phyloP scores from a whole-genome alignment of 106 monocot genomes.

The Amphibolis antarctica region DNA sequence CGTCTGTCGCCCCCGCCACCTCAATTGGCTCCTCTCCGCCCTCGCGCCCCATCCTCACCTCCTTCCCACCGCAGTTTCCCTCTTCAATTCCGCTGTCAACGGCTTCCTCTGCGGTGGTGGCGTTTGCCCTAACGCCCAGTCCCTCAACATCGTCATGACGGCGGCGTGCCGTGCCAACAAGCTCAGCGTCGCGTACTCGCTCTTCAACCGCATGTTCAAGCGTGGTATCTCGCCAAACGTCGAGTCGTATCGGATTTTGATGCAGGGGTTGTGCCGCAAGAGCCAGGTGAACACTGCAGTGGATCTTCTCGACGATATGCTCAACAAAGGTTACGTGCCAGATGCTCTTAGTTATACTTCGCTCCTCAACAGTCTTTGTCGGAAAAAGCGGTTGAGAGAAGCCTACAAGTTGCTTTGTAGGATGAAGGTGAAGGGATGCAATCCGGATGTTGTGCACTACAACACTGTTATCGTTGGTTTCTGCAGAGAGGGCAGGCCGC shows the following conservation, averaged over 20 bases:
- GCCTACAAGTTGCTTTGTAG: slow-evolving; percentile 77
- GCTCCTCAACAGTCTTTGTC: slow-evolving; percentile 70
- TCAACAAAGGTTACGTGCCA: slow-evolving; percentile 50
- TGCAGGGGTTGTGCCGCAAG: slow-evolving; percentile 62
- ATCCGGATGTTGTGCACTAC: slow-evolving; percentile 71
- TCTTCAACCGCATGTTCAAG: slow-evolving; percentile 48
- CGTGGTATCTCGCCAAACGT: slow-evolving; percentile 32
- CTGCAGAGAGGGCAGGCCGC: slow-evolving; percentile 53
- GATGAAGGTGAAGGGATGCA: slow-evolving; percentile 70
- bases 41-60: slow-evolving; percentile 16
- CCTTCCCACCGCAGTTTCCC: slow-evolving; percentile 16
- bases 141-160: slow-evolving; percentile 47
- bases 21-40: slow-evolving; percentile 26
- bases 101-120: slow-evolving; percentile 1
- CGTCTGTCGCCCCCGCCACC: slow-evolving; percentile 17
- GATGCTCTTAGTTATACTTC: slow-evolving; percentile 54
- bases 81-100: slow-evolving; percentile 13
- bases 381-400: slow-evolving; percentile 66
- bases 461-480: slow-evolving; percentile 66
- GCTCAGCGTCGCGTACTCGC: slow-evolving; percentile 42
- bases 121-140: slow-evolving; percentile 21
- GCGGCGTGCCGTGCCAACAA: slow-evolving; percentile 31
- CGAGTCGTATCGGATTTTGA: slow-evolving; percentile 49
- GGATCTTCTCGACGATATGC: slow-evolving; percentile 80
- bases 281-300: slow-evolving; percentile 58